These are phyloP conservation scores for Leucosporidium yakuticum DNA, from an alignment of 768 basidiomycete species.

Conservation along the genomic window DNA sequence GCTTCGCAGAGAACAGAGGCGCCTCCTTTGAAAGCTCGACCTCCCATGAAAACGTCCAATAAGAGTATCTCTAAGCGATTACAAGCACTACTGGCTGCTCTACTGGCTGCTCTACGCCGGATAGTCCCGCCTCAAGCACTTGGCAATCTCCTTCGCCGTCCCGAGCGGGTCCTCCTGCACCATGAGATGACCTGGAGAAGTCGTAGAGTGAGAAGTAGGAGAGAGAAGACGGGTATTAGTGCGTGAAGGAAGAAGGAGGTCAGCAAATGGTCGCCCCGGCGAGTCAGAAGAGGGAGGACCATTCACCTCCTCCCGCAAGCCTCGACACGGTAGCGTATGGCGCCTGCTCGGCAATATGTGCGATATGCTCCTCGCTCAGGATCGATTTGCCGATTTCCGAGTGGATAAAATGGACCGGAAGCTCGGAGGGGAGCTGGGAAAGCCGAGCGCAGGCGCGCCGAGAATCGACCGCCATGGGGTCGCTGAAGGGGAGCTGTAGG, in stretches of 20 bases:
- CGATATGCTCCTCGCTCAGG: constrained; percentile 17
- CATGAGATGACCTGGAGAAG: constrained; percentile 30
- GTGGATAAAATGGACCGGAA: constrained; percentile 33
- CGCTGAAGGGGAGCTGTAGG: constrained; percentile 33
- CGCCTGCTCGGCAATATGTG: not conserved
- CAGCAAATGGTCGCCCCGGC: too few species aligned
- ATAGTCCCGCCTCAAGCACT: constrained; percentile 17
- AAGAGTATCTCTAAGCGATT: too few species aligned
- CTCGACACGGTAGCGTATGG: constrained; percentile 24
- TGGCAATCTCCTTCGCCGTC: constrained; percentile 25
- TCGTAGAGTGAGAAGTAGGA: too few species aligned
- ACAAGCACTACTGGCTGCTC: too few species aligned
- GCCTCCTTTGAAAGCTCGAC: too few species aligned
- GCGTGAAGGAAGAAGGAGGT: too few species aligned
- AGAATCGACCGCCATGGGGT: constrained; percentile 27
- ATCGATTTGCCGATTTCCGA: constrained; percentile 32
- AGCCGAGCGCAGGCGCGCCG: constrained; percentile 25
- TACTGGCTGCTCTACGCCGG: too few species aligned
- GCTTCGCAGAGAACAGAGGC: too few species aligned
- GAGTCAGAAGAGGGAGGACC: too few species aligned
- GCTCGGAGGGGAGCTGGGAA: constrained; percentile 14
- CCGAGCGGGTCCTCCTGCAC: constrained; percentile 36
- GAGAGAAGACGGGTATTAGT: too few species aligned
- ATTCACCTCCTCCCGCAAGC: constrained; percentile 17
- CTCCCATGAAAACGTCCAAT: too few species aligned